Conservation (phyloP, 116 monocot genomes). For the Cymodocea nodosa region DNA sequence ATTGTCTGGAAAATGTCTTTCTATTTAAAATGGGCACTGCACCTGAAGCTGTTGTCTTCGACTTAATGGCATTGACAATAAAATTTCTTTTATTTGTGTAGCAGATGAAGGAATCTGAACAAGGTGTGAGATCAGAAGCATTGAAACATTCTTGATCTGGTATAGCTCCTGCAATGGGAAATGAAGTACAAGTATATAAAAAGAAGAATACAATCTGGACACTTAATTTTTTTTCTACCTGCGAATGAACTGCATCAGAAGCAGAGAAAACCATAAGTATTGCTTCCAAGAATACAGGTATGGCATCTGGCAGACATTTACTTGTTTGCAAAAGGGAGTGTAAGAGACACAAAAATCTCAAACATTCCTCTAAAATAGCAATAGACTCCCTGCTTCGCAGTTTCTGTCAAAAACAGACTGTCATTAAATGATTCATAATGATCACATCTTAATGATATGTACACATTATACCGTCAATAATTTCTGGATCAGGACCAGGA, state of each 20-base stretch:
- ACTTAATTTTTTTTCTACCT: conserved; percentile 27
- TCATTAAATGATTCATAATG: not conserved
- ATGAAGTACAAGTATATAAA: not conserved
- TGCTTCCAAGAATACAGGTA: conserved; percentile 58
- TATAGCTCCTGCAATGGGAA: conserved; percentile 30
- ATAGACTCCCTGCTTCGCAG: conserved; percentile 32
- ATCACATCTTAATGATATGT: not conserved
- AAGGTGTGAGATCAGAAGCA: conserved; percentile 64
- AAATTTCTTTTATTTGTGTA: conserved; percentile 55
- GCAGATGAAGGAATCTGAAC: conserved; percentile 70
- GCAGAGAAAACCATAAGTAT: conserved; percentile 49
- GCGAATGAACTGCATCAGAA: conserved; percentile 26
- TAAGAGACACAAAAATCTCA: conserved; percentile 60
- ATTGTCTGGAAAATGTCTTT: not conserved
- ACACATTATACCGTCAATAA: conserved; percentile 36
- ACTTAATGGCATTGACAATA: conserved; percentile 52
- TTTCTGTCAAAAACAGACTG: conserved; percentile 27
- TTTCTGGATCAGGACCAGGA: conserved; percentile 54
- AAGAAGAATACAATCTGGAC: not conserved
- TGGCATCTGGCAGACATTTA: conserved; percentile 22
- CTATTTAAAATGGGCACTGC: not conserved
- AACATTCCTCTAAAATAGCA: conserved; percentile 51
- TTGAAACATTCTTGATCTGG: conserved; percentile 48
- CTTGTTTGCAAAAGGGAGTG: conserved; percentile 51
- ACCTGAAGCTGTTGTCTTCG: conserved; percentile 82